Evolutionary conservation across 495 filamentous ascomycete genomes (phyloP), one percentile per base, ranked within the genome.

Genomic region (Rusavskia elegans): DNA sequence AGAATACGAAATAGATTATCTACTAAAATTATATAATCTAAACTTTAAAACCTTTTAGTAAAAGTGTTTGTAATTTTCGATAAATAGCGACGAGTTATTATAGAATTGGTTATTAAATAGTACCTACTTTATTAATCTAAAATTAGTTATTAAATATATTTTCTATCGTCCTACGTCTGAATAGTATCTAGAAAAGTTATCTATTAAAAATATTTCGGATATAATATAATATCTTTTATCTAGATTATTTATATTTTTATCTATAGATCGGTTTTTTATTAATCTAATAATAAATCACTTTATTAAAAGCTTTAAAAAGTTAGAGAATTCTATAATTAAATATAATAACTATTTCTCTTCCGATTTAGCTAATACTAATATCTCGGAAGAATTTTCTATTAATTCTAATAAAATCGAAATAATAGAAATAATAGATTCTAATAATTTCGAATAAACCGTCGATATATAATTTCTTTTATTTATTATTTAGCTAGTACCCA

Each of bases 201-300:
- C 48, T 19, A 29, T 45, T 39, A 35, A 50, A 16, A 21, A 30
- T 50, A 50, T 50, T 36, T 56, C 45, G 42, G 27, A 38, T 37
- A 53, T 50, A 50, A 38, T 49, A n/a, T n/a, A n/a, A n/a, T 48
- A 32, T 49, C 20, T 56, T 40, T 19, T 40, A 40, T 16, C 38
- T 16, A 44, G 1, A 50, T 21, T 38, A 36, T 32, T 45, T 50
- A 49, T 20, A 51, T n/a, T n/a, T n/a, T n/a, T n/a, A n/a, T n/a
- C n/a, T n/a, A n/a, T n/a, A n/a, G n/a, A n/a, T n/a, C n/a, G n/a
- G 49, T 53, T 57, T 57, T 50, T 49, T 35, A 55, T 30, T 20
- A 45, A 35, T 53, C 38, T 41, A 36, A n/a, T n/a, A n/a, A n/a
- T n/a, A n/a, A n/a, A n/a, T n/a, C n/a, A n/a, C n/a, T n/a, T n/a